phyloP scores from a whole-genome alignment of 805 yeast species.

The Candida hispaniensis region DNA sequence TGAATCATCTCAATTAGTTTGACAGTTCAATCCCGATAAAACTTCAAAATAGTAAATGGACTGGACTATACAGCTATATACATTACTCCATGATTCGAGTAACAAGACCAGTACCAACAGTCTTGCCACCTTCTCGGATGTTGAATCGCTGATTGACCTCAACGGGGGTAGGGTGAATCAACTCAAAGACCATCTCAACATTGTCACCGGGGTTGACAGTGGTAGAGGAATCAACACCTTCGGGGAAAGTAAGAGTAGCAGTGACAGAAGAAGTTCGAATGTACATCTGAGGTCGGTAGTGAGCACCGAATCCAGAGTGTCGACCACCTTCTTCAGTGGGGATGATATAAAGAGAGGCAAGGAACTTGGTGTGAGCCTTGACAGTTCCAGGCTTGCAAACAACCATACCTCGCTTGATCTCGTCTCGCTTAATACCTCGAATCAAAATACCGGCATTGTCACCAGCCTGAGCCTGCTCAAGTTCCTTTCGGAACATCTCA shows the following conservation, averaged over 20 bases:
- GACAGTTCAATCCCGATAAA: no score
- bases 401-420: conserved; percentile 95
- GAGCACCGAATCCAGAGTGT: conserved; percentile 92
- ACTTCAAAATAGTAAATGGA: no score
- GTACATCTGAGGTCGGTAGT: conserved; percentile 97
- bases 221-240: conserved; percentile 68
- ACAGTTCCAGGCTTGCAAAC: conserved; percentile 86
- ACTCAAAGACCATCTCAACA: conserved; percentile 86
- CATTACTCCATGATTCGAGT: conserved; percentile 79
- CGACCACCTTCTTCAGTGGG: conserved; percentile 99
- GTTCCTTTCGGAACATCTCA: conserved; percentile 98
- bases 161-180: conserved; percentile 82
- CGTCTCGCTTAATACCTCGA: conserved; percentile 98
- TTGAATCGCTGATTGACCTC: conserved; percentile 98
- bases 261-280: conserved; percentile 95
- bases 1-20: no score
- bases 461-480: conserved; percentile 97
- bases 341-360: conserved; percentile 85
- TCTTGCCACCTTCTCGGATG: conserved; percentile 98
- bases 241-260: conserved; percentile 82
- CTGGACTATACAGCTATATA: no score
- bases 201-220: conserved; percentile 98
- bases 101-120: conserved; percentile 97
- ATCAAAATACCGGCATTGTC: conserved; percentile 96
- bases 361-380: conserved; percentile 84